Evolutionary conservation across 495 filamentous ascomycete species (phyloP).

Genomic region (Bathelium albidoporum): DNA sequence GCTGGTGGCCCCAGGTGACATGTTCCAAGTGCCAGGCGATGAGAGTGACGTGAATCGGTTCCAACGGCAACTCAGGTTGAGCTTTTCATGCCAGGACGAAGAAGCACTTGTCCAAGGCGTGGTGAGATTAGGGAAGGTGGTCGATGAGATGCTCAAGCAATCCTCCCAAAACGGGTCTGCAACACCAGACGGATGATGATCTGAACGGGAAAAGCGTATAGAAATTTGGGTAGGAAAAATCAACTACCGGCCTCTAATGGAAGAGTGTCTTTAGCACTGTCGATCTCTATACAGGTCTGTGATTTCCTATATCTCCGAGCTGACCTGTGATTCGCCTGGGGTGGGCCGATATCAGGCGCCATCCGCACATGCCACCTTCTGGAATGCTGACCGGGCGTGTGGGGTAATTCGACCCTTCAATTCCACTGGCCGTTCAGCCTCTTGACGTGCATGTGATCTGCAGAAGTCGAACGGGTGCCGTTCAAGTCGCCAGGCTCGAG

Average conservation of each 20-base stretch:
- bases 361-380: not conserved
- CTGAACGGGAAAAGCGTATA: not conserved
- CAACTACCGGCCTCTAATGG: not conserved
- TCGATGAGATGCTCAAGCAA: conserved; percentile 27
- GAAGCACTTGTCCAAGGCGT: conserved; percentile 60
- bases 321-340: not conserved
- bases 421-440: not conserved
- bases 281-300: conserved; percentile 1
- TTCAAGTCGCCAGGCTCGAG: not conserved
- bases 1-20: conserved; percentile 48
- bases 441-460: not conserved
- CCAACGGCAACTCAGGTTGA: conserved; percentile 48
- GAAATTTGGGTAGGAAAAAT: not conserved
- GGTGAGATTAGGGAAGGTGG: conserved; percentile 44
- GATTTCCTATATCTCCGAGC: not conserved
- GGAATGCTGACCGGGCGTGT: not conserved
- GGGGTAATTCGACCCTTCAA: not conserved
- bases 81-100: conserved; percentile 67
- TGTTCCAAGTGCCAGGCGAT: conserved; percentile 60
- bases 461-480: not conserved
- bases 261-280: not conserved
- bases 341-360: not conserved
- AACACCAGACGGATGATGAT: not conserved
- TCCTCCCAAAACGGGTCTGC: not conserved
- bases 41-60: conserved; percentile 38